Evolutionary conservation across 2,329 filamentous ascomycete species (phyloP).

Genomic region (Blumeria hordei): DNA sequence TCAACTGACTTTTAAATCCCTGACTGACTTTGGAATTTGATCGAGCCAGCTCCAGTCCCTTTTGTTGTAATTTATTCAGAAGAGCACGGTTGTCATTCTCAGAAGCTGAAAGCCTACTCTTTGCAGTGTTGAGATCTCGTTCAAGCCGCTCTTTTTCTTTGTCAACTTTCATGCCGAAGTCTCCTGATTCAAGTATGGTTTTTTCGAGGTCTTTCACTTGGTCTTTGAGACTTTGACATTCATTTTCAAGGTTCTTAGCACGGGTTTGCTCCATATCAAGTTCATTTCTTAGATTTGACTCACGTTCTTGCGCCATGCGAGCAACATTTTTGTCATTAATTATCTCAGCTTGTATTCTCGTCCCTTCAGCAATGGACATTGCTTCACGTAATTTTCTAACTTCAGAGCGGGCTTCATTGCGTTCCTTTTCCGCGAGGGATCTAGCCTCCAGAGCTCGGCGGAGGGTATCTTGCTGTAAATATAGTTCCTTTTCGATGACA

Average conservation of each 20-base stretch:
- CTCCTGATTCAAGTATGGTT: conserved; percentile 68
- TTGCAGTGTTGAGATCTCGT: conserved; percentile 72
- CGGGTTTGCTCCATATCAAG: conserved; percentile 57
- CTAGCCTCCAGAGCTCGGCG: conserved; percentile 67
- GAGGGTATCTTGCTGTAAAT: conserved; percentile 78
- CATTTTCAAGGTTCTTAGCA: conserved; percentile 54
- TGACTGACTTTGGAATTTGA: conserved; percentile 72
- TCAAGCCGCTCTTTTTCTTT: conserved; percentile 86
- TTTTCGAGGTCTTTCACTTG: conserved; percentile 73
- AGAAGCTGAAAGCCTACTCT: conserved; percentile 68
- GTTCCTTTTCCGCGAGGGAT: conserved; percentile 57
- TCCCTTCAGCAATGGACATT: conserved; percentile 67
- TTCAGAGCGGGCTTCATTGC: conserved; percentile 71
- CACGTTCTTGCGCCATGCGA: conserved; percentile 54
- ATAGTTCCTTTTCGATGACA: conserved; percentile 92
- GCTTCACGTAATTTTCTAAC: conserved; percentile 61
- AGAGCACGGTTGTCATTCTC: conserved; percentile 90
- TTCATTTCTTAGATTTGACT: conserved; percentile 53
- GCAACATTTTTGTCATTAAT: conserved; percentile 60
- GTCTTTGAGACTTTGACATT: conserved; percentile 49
- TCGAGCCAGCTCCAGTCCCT: conserved; percentile 84
- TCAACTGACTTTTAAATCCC: conserved; percentile 52
- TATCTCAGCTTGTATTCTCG: conserved; percentile 59
- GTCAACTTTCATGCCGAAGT: conserved; percentile 73
- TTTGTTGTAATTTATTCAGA: conserved; percentile 94